A percentile compares a stretch with the other conserved stretches of the same genome.
Evolutionary conservation across 1,139 yeast species (phyloP).

Genomic region (Pichia sp.): DNA sequence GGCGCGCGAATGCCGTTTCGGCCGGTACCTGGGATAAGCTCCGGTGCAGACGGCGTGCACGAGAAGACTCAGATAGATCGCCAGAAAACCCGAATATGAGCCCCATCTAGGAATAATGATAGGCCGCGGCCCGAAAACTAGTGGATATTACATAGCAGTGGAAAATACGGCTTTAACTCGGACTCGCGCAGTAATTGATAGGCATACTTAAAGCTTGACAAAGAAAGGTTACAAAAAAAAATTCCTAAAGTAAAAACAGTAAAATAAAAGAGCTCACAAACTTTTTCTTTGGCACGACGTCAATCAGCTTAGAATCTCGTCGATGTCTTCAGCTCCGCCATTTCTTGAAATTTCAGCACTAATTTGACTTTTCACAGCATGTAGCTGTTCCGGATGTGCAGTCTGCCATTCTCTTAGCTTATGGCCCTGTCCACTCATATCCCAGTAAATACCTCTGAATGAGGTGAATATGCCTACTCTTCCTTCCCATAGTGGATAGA

Average conservation of each 20-base stretch:
- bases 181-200: background rate
- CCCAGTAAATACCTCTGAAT: constrained; percentile 79
- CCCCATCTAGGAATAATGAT: background rate
- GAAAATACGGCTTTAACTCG: no score
- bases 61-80: background rate
- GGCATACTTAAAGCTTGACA: background rate
- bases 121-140: no score
- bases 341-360: constrained; percentile 20
- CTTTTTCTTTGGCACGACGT: background rate
- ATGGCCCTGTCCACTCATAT: constrained; percentile 64
- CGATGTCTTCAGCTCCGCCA: constrained; percentile 7
- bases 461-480: constrained; percentile 54
- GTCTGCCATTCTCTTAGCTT: constrained; percentile 73
- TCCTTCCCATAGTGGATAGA: constrained; percentile 39
- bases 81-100: background rate
- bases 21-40: background rate
- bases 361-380: constrained; percentile 61
- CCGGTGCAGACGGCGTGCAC: background rate
- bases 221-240: background rate
- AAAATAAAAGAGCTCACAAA: background rate
- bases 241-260: background rate
- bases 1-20: background rate
- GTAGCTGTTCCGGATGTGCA: constrained; percentile 62
- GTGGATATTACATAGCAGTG: no score
- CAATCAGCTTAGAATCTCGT: constrained; percentile 6